Percentiles rank a stretch among this genome's conserved stretches.
These are phyloP conservation scores for Aspergillus pseudotamarii DNA, from an alignment of 2,329 filamentous ascomycete species.

Conservation along the genomic window DNA sequence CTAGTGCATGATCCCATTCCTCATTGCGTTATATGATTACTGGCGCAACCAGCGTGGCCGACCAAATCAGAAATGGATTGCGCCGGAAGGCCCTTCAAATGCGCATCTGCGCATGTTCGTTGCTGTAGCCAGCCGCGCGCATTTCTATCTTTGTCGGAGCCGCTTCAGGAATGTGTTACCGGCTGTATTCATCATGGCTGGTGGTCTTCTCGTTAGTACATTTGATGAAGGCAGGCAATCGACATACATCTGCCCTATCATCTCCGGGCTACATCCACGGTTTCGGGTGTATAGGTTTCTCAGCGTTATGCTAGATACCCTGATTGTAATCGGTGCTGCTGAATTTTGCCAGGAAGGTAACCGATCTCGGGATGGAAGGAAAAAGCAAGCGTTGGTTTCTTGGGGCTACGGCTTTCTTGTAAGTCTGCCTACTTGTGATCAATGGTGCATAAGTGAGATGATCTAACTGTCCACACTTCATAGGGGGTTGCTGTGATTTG, in stretches of 20 bases:
- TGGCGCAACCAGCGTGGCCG: slow-evolving; percentile 34
- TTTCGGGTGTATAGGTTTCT: slow-evolving; percentile 43
- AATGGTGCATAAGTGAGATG: not conserved
- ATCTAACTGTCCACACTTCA: slow-evolving; percentile 9
- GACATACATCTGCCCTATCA: slow-evolving; percentile 54
- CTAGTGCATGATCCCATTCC: slow-evolving; percentile 44
- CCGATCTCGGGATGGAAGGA: slow-evolving; percentile 25
- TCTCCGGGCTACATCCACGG: slow-evolving; percentile 34
- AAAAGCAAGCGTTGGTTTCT: slow-evolving; percentile 28
- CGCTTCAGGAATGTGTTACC: slow-evolving; percentile 43
- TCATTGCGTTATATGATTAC: slow-evolving; percentile 46
- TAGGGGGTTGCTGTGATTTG: slow-evolving; percentile 43
- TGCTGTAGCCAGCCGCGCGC: slow-evolving; percentile 34
- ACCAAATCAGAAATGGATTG: slow-evolving; percentile 22
- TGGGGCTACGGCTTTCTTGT: slow-evolving; percentile 36
- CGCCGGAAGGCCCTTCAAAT: slow-evolving; percentile 22
- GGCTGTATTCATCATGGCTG: slow-evolving; percentile 40
- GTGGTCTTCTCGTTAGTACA: slow-evolving; percentile 40
- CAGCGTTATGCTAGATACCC: slow-evolving; percentile 45
- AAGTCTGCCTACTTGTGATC: slow-evolving; percentile 15
- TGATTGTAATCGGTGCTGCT: slow-evolving; percentile 40
- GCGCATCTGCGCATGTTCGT: slow-evolving; percentile 19
- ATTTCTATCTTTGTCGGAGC: slow-evolving; percentile 34
- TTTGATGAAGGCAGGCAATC: slow-evolving; percentile 43
- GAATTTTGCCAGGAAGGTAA: slow-evolving; percentile 30